phyloP scores from a whole-genome alignment of 306 rosid genomes.

The Carpinus viminea region DNA sequence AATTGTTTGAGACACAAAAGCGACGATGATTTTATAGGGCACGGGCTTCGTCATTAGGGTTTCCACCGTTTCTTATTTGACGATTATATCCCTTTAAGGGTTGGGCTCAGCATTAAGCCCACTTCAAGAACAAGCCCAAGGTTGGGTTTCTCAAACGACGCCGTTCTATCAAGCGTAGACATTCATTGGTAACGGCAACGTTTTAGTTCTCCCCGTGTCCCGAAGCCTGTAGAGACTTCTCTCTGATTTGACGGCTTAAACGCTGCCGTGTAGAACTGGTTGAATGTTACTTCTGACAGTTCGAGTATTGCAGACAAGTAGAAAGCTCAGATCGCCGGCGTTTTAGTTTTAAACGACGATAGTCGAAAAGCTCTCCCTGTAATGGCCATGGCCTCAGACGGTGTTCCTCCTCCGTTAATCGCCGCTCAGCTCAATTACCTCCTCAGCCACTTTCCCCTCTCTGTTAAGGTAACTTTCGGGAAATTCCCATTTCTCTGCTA shows the following conservation, averaged over 20 bases:
- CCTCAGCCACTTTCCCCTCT: slow-evolving; percentile 54
- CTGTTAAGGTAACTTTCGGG: slow-evolving; percentile 53
- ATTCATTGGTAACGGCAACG: background rate
- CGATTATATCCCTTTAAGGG: slow-evolving; percentile 1
- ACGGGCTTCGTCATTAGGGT: slow-evolving; percentile 23
- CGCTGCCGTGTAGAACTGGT: background rate
- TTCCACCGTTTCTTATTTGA: background rate
- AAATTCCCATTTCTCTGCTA: background rate
- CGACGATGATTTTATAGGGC: slow-evolving; percentile 13
- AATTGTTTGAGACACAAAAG: background rate
- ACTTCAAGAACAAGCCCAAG: background rate
- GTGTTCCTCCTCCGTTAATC: slow-evolving; percentile 71
- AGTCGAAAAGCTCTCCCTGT: background rate
- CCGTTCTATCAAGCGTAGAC: too few relatives aligned
- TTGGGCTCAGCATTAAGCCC: background rate
- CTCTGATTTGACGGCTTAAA: background rate
- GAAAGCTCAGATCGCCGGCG: slow-evolving; percentile 6
- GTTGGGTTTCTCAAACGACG: too few relatives aligned
- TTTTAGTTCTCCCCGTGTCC: background rate
- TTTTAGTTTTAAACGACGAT: background rate
- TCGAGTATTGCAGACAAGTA: background rate
- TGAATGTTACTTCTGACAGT: background rate
- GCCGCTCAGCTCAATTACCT: slow-evolving; percentile 79
- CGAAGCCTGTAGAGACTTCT: background rate
- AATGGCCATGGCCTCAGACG: slow-evolving; percentile 49